Base-by-base conservation (phyloP, 768 basidiomycete species). In the Lyophyllum decastes region DNA sequence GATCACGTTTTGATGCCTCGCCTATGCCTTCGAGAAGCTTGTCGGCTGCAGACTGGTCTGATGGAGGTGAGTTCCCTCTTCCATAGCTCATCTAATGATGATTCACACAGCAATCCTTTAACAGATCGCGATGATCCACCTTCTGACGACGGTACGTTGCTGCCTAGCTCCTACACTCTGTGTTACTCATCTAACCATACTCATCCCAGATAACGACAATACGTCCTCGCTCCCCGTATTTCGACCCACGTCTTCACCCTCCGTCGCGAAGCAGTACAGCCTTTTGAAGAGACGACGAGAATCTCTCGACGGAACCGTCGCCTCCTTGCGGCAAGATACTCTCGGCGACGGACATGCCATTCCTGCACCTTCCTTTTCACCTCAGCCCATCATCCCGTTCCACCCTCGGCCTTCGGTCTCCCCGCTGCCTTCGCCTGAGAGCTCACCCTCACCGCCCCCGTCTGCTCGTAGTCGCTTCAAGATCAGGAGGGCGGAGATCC, bases 21-120 rank as follows among this genome's bases (percentile, higher is more conserved):
- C 48, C 55, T 34, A 10, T 30, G 10, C n/a, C 27, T 52, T 48
- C 51, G 11, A 10, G 34, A 24, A 26, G 41, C 45, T 27, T 52
- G 27, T 58, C 57, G 34, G 51, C 51, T 24, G 57, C 45, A 6
- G 51, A 47, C 48, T 58, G 57, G 57, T 35, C 43, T 11, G 26
- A 27, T 12, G 30, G n/a, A 7, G 50, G 57, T 58, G 17, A 5
- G 46, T 14, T 54, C 22, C 10, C 17, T 34, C 10, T 46, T 34
- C 30, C 6, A 46, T 44, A 22, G 1, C n/a, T 44, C 22, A 27
- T 27, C 7, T 24, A 17, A 8, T 9, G 17, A 11, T n/a, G 7
- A 46, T 16, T 30, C 26, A 44, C 12, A 12, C 21, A 27, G 11
- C 16, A 38, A 26, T 12, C 17, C 22, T 16, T 19, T 21, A 41